Base-by-base conservation (phyloP, 306 rosid genomes). In the Begonia peltatifolia region DNA sequence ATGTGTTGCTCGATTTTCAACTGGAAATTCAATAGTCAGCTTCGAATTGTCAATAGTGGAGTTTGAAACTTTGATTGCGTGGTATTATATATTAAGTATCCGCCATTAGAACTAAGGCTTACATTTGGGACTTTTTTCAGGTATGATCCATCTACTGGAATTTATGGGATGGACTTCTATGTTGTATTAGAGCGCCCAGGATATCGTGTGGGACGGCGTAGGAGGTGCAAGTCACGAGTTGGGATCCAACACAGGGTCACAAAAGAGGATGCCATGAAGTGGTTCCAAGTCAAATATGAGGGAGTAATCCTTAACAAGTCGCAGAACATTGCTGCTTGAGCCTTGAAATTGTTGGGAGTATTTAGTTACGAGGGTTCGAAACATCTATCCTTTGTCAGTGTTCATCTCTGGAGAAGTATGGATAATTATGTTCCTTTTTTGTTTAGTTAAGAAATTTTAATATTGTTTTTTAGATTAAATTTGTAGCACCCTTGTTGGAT, bases 231-330 rank as follows among this genome's bases (percentile, higher is more conserved):
- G 64, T 46, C 93, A 41, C 74, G 76, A 7, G 88, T 87, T 23
- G 95, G 95, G 53, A 82, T 87, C 56, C 95, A 75, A 75, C 86
- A 87, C 76, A 67, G 93, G 10, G 95, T 87, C 50, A 80, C 86
- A 1, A 87, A 87, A 67, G 95, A 87, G 7, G 95, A 82, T 63
- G 68, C 95, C 2, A 87, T 87, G 93, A 87, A 87, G 71, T 86
- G 95, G 95, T 87, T 87, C 80, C 93, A 87, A 62, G 88, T 82
- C 60, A 87, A 82, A 57, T 82, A 87, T 14, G 95, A 87, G 66
- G 95, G 93, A 42, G 95, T 87, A 14, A 87, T 87, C 64, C 88
- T 87, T 22, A 87, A 87, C 80, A 87, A 87, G 65, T 68, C 95
- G 0, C 93, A 86, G 53, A 57, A 67, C n/a, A 55, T 70, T 58